These are phyloP conservation scores for Acer saccharum DNA, from an alignment of 345 rosid species.

Conservation along the genomic window DNA sequence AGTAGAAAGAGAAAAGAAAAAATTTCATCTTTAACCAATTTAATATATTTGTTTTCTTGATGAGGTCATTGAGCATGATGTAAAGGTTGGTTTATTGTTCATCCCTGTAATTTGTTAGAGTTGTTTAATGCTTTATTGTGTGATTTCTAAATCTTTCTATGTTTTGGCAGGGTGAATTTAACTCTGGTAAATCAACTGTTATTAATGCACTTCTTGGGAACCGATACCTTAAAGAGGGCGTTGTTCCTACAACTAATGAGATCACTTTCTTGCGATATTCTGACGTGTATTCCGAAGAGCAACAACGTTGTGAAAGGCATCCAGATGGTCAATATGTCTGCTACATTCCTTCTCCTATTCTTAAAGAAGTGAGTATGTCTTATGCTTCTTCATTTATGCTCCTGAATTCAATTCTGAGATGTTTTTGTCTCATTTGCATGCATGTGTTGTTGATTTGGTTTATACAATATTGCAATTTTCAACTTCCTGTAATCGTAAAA, in stretches of 20 bases:
- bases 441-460: not conserved
- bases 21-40: not conserved
- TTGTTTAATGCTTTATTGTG: not conserved
- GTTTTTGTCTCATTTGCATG: not conserved
- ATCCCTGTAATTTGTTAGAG: conserved; percentile 12
- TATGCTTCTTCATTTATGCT: conserved; percentile 9
- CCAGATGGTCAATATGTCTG: conserved; percentile 94
- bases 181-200: conserved; percentile 94
- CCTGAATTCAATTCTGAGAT: conserved; percentile 3
- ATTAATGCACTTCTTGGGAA: conserved; percentile 94
- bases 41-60: not conserved
- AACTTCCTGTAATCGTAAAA: not conserved
- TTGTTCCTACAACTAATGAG: conserved; percentile 94
- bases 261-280: conserved; percentile 85
- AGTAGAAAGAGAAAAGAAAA: not conserved
- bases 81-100: conserved; percentile 8
- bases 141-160: conserved; percentile 24
- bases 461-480: not conserved
- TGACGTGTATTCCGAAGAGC: conserved; percentile 55
- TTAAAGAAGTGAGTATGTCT: conserved; percentile 69
- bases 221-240: conserved; percentile 87
- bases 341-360: conserved; percentile 89
- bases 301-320: conserved; percentile 78
- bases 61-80: not conserved
- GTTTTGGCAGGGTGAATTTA: conserved; percentile 80